A percentile compares a stretch with the other conserved stretches of the same genome.
These are phyloP conservation scores for Hordeum vulgare DNA, from an alignment of 176 grass and related monocot genomes.

Conservation along the genomic window MorexV3_pseudomolecules_assembly NC_058522.1:548524457-548524956, in stretches of 20 bases:
- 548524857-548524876: not conserved
- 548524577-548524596: not conserved
- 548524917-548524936: too few relatives aligned
- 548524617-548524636: not conserved
- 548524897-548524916: too few relatives aligned
- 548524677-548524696: not conserved
- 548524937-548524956: too few relatives aligned
- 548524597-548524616: not conserved
- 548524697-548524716: not conserved
- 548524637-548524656: not conserved
- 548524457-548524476: not conserved
- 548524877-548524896: too few relatives aligned
- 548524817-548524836: too few relatives aligned
- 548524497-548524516: constrained; percentile 3
- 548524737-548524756: constrained; percentile 1
- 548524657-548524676: too few relatives aligned
- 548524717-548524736: not conserved
- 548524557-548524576: too few relatives aligned
- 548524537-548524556: too few relatives aligned
- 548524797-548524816: not conserved
- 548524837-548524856: not conserved
- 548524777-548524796: not conserved
- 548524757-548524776: not conserved
- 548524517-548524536: not conserved
- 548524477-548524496: not conserved